Evolutionary conservation across 768 basidiomycete species (phyloP).

Genomic region (Sarcodon aspratus): DNA sequence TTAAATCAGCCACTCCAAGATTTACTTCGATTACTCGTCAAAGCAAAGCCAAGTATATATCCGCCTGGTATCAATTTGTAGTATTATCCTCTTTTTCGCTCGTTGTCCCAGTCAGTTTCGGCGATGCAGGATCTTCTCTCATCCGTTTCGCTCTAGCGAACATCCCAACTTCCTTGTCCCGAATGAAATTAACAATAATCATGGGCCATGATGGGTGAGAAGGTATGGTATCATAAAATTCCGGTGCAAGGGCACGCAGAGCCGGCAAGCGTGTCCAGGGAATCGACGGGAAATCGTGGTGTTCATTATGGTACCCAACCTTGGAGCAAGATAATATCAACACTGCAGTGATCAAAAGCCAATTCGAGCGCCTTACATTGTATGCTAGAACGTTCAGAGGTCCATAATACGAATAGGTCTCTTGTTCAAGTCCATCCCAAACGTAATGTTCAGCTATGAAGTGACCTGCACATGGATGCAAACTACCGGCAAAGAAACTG

Average conservation of each 20-base stretch:
- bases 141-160: slow-evolving; percentile 80
- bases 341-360: not conserved
- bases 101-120: not conserved
- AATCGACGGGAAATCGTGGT: slow-evolving; percentile 96
- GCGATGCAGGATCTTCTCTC: slow-evolving; percentile 21
- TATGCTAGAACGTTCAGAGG: slow-evolving; percentile 83
- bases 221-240: slow-evolving; percentile 85
- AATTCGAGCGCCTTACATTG: slow-evolving; percentile 48
- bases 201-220: slow-evolving; percentile 90
- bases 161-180: slow-evolving; percentile 80
- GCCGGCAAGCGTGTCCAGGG: slow-evolving; percentile 90
- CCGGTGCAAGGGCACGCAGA: slow-evolving; percentile 74
- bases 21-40: no score
- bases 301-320: slow-evolving; percentile 99
- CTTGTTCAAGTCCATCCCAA: slow-evolving; percentile 86
- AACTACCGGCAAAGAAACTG: slow-evolving; percentile 92
- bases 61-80: not conserved
- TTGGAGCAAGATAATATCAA: slow-evolving; percentile 16
- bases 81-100: no score
- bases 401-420: slow-evolving; percentile 97
- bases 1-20: no score
- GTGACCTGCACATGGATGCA: slow-evolving; percentile 94
- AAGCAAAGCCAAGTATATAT: no score
- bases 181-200: slow-evolving; percentile 90
- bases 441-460: slow-evolving; percentile 98